Evolutionary conservation across 2,329 filamentous ascomycete species (phyloP).

Genomic region (Leptodontidium sp.): DNA sequence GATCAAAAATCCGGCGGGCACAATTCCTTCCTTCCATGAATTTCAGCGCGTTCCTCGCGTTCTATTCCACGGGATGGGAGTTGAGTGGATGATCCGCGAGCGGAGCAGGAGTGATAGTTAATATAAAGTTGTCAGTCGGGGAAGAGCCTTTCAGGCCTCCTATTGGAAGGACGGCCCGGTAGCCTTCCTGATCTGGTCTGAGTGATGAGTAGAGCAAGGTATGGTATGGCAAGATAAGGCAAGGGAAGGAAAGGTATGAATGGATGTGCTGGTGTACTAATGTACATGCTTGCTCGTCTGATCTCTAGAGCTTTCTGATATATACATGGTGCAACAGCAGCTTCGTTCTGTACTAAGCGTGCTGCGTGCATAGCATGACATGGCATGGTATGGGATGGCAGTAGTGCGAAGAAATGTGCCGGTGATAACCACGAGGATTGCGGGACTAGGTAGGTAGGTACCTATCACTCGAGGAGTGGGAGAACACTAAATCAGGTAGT

Average conservation of each 20-base stretch:
- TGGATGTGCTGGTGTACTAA: background rate
- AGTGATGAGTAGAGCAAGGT: background rate
- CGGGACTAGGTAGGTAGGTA: background rate
- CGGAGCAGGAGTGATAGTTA: background rate
- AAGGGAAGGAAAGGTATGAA: no score
- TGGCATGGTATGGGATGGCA: background rate
- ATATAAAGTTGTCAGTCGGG: slow-evolving; percentile 1
- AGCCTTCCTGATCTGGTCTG: background rate
- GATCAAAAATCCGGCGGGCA: background rate
- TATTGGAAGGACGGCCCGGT: slow-evolving; percentile 16
- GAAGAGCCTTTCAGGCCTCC: background rate
- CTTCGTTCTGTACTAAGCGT: background rate
- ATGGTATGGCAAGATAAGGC: no score
- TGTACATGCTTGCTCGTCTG: slow-evolving; percentile 7
- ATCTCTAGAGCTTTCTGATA: background rate
- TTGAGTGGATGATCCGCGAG: no score
- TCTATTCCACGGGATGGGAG: background rate
- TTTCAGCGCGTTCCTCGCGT: slow-evolving; percentile 4
- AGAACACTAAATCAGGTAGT: background rate
- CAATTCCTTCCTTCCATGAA: background rate
- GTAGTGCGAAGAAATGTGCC: background rate
- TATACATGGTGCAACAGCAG: background rate
- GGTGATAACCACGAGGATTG: background rate
- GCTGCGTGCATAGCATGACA: slow-evolving; percentile 5
- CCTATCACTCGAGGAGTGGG: background rate